Base-by-base conservation (phyloP, 2,329 filamentous ascomycete species). In the Penicillium freii region DNA sequence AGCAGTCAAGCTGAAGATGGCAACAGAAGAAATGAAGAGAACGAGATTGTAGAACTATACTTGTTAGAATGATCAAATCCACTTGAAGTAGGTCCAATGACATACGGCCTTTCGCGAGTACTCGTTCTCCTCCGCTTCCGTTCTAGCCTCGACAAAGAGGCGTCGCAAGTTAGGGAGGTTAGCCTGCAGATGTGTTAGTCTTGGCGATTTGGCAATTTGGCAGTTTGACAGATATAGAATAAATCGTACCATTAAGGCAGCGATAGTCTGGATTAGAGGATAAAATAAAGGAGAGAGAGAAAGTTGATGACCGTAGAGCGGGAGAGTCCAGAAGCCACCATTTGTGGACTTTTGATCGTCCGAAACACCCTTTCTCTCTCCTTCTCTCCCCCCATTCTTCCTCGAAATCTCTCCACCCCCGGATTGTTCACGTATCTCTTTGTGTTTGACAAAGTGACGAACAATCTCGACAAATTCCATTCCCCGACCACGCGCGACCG, bases 1-100 rank as follows among this genome's bases (percentile, higher is more conserved):
- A 29, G 93, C 94, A 60, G 94, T 87, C 59, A 99, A 79, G 73
- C 93, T 96, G 79, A 97, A 97, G 59, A 96, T 86, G 8, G 93
- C 92, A 25, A 99, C 90, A 0, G 94, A 97, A 25, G 92, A 94
- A 82, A 99, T 93, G 78, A 97, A 99, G 2, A 97, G 81, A 1
- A 97, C 92, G 0, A 96, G 86, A 70, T 99, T 97, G 78, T 99
- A 99, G 75, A 99, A 99, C 94, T 75, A 48, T 9, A 5, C 7
- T 10, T 21, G 36, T 69, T 34, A 68, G 59, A 13, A 31, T n/a
- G 4, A 27, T 44, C 6, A 5, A 44, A 33, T 34, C 5, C 2
- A 7, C 21, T 17, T 15, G 25, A 15, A 15, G 23, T 33, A 33
- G 55, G 56, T 55, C 31, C 21, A 25, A 25, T 45, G 40, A 77